These are phyloP conservation scores for Mucor circinelloides DNA, from an alignment of 371 early-diverging fungal species.

Conservation along the genomic window DNA sequence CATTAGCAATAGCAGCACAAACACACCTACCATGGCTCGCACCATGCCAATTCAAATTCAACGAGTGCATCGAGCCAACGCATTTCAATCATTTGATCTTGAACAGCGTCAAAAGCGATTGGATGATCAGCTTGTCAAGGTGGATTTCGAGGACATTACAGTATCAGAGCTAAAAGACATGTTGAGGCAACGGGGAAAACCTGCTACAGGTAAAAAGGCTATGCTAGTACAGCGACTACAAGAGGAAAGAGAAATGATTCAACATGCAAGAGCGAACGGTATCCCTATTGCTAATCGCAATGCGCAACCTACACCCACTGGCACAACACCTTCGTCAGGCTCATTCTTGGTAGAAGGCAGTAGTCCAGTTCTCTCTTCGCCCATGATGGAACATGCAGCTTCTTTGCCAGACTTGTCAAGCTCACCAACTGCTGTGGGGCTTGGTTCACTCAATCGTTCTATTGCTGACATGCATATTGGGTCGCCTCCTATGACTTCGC, in stretches of 20 bases:
- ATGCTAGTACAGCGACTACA: slow-evolving; percentile 61
- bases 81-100: slow-evolving; percentile 38
- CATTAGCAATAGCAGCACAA: slow-evolving; percentile 34
- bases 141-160: slow-evolving; percentile 78
- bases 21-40: slow-evolving; percentile 19
- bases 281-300: slow-evolving; percentile 14
- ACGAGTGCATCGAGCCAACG: slow-evolving; percentile 28
- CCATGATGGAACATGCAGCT: slow-evolving; percentile 24
- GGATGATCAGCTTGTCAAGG: slow-evolving; percentile 66
- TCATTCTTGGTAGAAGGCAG: not conserved
- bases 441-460: slow-evolving; percentile 23
- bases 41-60: slow-evolving; percentile 47
- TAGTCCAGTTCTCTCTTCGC: not conserved
- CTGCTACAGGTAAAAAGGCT: slow-evolving; percentile 74
- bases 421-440: slow-evolving; percentile 4
- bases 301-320: slow-evolving; percentile 1
- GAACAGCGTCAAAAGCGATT: slow-evolving; percentile 52
- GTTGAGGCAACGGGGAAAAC: slow-evolving; percentile 69
- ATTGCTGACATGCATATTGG: slow-evolving; percentile 40
- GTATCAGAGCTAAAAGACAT: slow-evolving; percentile 78
- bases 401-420: slow-evolving; percentile 32
- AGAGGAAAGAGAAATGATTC: slow-evolving; percentile 46
- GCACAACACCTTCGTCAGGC: not conserved
- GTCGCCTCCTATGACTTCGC: slow-evolving; percentile 23
- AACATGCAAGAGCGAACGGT: slow-evolving; percentile 18